Conservation (phyloP, 2,329 filamentous ascomycete genomes). For the Pseudogymnoascus sp. region DNA sequence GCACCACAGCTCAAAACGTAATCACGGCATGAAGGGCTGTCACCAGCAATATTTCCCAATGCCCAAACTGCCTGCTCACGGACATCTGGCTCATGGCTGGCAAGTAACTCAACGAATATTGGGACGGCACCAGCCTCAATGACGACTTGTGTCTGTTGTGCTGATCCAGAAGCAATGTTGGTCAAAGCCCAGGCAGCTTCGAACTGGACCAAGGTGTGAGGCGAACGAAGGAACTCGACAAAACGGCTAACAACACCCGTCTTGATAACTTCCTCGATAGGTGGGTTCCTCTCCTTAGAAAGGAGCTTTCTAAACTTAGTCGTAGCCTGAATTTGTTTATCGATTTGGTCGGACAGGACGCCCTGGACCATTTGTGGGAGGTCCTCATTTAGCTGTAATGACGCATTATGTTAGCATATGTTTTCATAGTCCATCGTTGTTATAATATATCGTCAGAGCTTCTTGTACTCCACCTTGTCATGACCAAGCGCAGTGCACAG, state of each 20-base stretch:
- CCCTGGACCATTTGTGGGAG: constrained; percentile 96
- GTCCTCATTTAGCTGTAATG: constrained; percentile 79
- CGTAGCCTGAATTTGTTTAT: constrained; percentile 92
- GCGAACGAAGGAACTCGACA: constrained; percentile 95
- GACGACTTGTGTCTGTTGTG: constrained; percentile 95
- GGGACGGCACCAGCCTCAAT: constrained; percentile 97
- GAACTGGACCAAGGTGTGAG: constrained; percentile 96
- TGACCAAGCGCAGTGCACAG: neutral
- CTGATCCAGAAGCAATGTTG: constrained; percentile 97
- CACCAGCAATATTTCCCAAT: constrained; percentile 95
- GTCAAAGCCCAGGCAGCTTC: constrained; percentile 98
- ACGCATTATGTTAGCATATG: constrained; percentile 14
- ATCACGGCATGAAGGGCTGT: constrained; percentile 94
- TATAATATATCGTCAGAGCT: constrained; percentile 9
- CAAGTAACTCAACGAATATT: constrained; percentile 94
- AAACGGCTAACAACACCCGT: constrained; percentile 96
- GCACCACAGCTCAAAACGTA: constrained; percentile 90
- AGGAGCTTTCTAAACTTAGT: constrained; percentile 98
- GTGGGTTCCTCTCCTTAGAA: constrained; percentile 97
- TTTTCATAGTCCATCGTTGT: constrained; percentile 4
- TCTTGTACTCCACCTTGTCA: neutral
- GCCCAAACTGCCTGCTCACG: constrained; percentile 98
- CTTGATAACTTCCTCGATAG: constrained; percentile 98
- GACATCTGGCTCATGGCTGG: constrained; percentile 94
- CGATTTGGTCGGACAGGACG: constrained; percentile 98